Percentiles rank a stretch among this genome's conserved stretches.
Evolutionary conservation across 148 eudicot species (phyloP).

Genomic region (Vaccinium corymbosum): DNA sequence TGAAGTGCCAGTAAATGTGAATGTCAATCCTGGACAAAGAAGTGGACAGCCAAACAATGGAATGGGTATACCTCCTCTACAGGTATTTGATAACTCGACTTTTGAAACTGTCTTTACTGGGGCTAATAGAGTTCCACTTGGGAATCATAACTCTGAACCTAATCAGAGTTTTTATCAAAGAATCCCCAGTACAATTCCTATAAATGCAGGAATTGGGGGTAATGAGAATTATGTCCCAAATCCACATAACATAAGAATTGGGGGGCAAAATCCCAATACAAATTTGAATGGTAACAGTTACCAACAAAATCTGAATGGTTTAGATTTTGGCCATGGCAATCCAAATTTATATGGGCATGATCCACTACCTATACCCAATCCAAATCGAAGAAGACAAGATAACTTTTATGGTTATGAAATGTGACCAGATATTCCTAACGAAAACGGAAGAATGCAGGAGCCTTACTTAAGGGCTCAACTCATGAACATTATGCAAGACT

Average conservation of each 20-base stretch:
- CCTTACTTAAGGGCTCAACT: neutral
- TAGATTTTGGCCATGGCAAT: neutral
- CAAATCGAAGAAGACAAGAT: neutral
- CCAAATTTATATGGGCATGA: neutral
- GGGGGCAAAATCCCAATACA: neutral
- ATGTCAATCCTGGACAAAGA: too few species aligned
- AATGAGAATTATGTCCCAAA: neutral
- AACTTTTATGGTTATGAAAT: neutral
- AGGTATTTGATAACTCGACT: neutral
- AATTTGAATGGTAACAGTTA: too few species aligned
- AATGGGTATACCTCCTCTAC: too few species aligned
- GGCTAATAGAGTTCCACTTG: neutral
- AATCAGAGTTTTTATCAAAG: neutral
- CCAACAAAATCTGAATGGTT: too few species aligned
- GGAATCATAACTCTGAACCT: neutral
- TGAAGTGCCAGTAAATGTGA: too few species aligned
- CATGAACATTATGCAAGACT: neutral
- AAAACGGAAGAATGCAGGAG: neutral
- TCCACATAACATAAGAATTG: neutral
- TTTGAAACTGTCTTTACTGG: neutral
- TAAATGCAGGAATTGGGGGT: neutral
- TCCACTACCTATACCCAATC: neutral
- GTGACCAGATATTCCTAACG: neutral
- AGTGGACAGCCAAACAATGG: too few species aligned
- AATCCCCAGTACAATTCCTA: neutral